phyloP scores from a whole-genome alignment of 176 grass and related monocot species.

The Cenchrus fungigraminus region DNA sequence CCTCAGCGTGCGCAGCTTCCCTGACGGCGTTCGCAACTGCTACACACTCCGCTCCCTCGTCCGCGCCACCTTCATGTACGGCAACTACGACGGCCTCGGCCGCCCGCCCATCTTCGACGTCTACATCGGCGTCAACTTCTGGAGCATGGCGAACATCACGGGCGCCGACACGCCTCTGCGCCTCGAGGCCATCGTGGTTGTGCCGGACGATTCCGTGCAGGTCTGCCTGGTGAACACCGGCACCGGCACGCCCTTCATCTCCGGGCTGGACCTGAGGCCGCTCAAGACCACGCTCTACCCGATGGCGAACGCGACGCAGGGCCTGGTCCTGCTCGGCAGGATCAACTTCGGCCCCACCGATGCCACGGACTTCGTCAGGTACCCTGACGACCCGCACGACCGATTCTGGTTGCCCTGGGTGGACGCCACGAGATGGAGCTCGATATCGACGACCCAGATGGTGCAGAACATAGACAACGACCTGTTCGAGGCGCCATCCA shows the following conservation, averaged over 20 bases:
- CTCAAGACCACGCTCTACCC: slow-evolving; percentile 39
- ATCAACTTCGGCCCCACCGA: slow-evolving; percentile 29
- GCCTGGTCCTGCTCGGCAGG: slow-evolving; percentile 34
- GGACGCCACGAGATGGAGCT: neutral
- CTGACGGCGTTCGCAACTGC: slow-evolving; percentile 42
- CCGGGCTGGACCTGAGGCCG: slow-evolving; percentile 51
- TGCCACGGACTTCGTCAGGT: neutral
- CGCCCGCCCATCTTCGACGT: slow-evolving; percentile 51
- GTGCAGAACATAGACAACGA: slow-evolving; percentile 26
- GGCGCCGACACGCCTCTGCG: neutral
- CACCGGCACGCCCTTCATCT: slow-evolving; percentile 62
- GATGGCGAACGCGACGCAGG: slow-evolving; percentile 18
- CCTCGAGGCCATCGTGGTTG: slow-evolving; percentile 37
- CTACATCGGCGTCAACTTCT: slow-evolving; percentile 54
- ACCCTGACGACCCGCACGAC: slow-evolving; percentile 47
- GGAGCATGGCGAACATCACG: slow-evolving; percentile 37
- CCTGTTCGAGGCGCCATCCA: slow-evolving; percentile 28
- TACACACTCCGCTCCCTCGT: slow-evolving; percentile 53
- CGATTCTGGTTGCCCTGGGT: neutral
- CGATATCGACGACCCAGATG: neutral
- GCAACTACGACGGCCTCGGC: slow-evolving; percentile 56
- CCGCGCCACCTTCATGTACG: slow-evolving; percentile 51
- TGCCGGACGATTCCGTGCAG: slow-evolving; percentile 26
- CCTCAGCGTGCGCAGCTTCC: slow-evolving; percentile 55
- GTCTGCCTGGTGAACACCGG: slow-evolving; percentile 59